Base-by-base conservation (phyloP, 176 grass and related monocot genomes). In the Saccharum spontaneum region DNA sequence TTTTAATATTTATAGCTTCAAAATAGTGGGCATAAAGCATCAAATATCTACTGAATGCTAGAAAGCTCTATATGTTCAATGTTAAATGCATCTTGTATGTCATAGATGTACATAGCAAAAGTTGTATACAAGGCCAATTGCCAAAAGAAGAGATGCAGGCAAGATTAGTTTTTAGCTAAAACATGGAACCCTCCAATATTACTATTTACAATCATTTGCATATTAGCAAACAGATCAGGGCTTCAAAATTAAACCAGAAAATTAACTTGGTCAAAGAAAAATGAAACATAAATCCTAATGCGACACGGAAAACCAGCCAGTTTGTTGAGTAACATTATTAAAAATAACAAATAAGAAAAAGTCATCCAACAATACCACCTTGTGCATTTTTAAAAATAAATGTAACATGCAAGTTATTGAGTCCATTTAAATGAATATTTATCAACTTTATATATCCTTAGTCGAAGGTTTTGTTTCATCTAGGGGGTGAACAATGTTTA, bases 271-370 rank as follows among this genome's bases (percentile, higher is more conserved):
- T 45, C 46, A 12, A 70, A 70, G 37, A 13, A n/a, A 70, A n/a
- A 70, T 41, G 18, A 41, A 70, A 70, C 36, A 70, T 70, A 39
- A 39, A 8, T 69, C 6, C 34, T 38, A 7, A 18, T 37, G 30
- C 0, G 1, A 20, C 0, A 1, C 33, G 7, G 1, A 38, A 68
- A 68, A 22, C 33, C 16, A 39, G 36, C 8, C 39, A 38, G 8
- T 68, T 67, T 36, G 31, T 38, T 46, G 40, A 39, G 28, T 34
- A 33, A 60, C 10, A 62, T 0, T 43, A 38, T 63, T n/a, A 59
- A 2, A 41, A 40, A 78, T 44, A 76, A 84, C 34, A 84, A 67
- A 54, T 67, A 20, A 28, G 55, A 52, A 52, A 64, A 63, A 74
- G 5, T n/a, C 10, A 63, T 63, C 40, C 12, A 8, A 3, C 12